Conservation (phyloP, 2,329 filamentous ascomycete genomes). For the Dryadomyces quercivorus region DNA sequence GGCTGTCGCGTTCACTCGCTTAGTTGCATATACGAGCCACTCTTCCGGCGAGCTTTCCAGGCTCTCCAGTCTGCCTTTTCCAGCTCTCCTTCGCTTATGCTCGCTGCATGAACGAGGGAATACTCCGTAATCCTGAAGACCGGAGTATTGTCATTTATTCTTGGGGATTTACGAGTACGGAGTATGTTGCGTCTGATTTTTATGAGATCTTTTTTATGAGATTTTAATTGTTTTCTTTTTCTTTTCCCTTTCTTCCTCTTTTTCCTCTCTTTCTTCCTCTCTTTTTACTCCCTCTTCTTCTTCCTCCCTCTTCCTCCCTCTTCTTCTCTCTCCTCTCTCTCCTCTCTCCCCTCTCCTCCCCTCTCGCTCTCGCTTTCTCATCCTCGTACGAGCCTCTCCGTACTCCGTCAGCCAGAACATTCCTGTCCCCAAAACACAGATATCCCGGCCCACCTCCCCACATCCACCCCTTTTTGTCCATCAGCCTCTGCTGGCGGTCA, state of each 20-base stretch:
- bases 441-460: neutral
- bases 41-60: too few species aligned
- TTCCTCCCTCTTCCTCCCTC: neutral
- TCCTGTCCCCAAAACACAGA: neutral
- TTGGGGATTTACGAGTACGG: too few species aligned
- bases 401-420: constrained; percentile 2
- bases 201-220: too few species aligned
- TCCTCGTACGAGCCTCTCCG: neutral
- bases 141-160: too few species aligned
- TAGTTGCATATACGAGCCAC: neutral
- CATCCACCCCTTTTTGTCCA: neutral
- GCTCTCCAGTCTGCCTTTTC: too few species aligned
- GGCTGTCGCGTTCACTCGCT: neutral
- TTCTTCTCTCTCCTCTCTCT: neutral
- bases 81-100: neutral
- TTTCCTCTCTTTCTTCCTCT: neutral
- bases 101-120: neutral
- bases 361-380: neutral
- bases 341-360: neutral
- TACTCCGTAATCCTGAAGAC: too few species aligned
- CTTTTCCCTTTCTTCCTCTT: neutral
- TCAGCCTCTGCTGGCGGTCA: too few species aligned
- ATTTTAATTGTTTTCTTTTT: neutral
- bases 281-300: neutral
- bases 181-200: too few species aligned